Percentiles rank a stretch among this genome's conserved stretches.
phyloP scores from a whole-genome alignment of 2,329 filamentous ascomycete species.

The Cladophialophora yegresii region DNA sequence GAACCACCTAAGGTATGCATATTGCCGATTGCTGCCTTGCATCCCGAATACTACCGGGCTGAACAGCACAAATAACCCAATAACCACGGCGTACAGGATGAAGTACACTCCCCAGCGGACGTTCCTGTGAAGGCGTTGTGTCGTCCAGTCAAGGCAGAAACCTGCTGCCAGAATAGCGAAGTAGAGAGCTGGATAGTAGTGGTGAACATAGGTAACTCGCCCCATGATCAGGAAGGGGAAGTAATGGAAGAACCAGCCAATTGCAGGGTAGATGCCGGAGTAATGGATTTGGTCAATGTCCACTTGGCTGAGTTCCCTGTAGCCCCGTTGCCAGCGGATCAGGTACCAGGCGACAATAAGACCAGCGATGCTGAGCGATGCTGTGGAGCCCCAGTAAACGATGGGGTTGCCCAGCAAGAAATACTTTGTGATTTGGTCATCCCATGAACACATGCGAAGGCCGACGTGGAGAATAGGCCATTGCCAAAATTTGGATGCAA shows the following conservation, averaged over 20 bases:
- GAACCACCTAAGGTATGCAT: conserved; percentile 93
- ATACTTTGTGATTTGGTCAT: conserved; percentile 93
- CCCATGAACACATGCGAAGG: conserved; percentile 98
- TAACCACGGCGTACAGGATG: conserved; percentile 69
- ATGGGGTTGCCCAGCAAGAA: conserved; percentile 96
- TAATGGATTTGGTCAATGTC: conserved; percentile 97
- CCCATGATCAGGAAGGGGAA: conserved; percentile 96
- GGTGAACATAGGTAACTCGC: conserved; percentile 97
- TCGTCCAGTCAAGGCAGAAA: conserved; percentile 84
- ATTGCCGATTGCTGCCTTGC: conserved; percentile 79
- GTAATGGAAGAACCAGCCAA: conserved; percentile 96
- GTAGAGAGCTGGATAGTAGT: conserved; percentile 98
- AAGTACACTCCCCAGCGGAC: conserved; percentile 71
- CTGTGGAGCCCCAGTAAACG: conserved; percentile 92
- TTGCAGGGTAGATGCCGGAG: conserved; percentile 82
- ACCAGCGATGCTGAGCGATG: conserved; percentile 71
- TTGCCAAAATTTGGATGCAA: conserved; percentile 96
- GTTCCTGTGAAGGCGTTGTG: conserved; percentile 64
- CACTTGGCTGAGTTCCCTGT: conserved; percentile 71
- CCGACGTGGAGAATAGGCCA: conserved; percentile 96
- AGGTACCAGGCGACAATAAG: conserved; percentile 79
- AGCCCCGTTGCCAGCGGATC: conserved; percentile 94
- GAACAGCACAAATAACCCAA: conserved; percentile 83
- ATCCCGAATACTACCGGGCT: conserved; percentile 96
- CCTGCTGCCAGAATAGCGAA: conserved; percentile 90